These are phyloP conservation scores for Biscogniauxia sp. DNA, from an alignment of 2,329 filamentous ascomycete species.

Conservation along the genomic window DNA sequence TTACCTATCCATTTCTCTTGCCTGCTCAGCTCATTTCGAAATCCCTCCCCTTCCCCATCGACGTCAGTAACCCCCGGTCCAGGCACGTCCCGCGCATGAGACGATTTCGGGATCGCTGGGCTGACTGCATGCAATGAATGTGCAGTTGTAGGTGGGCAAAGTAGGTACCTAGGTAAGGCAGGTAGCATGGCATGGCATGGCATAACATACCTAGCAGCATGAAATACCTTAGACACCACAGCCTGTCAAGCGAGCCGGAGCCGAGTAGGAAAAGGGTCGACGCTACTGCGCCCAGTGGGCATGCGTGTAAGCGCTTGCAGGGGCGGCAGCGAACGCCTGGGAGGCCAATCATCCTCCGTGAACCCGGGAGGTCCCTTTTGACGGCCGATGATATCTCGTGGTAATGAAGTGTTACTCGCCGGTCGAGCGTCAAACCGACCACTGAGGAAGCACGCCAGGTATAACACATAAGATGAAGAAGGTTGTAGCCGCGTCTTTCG, in stretches of 20 bases:
- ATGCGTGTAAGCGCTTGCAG: conserved; percentile 13
- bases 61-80: not conserved
- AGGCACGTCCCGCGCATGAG: not conserved
- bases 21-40: not conserved
- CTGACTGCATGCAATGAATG: not conserved
- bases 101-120: not conserved
- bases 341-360: not conserved
- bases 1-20: not conserved
- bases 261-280: not conserved
- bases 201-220: not conserved
- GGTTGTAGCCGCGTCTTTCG: not conserved
- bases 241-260: not conserved
- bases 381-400: not conserved
- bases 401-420: conserved; percentile 7
- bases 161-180: too few species aligned
- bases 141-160: not conserved
- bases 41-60: too few species aligned
- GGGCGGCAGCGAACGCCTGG: conserved; percentile 7
- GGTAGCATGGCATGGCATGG: not conserved
- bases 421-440: conserved; percentile 14
- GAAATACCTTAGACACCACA: not conserved
- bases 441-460: conserved; percentile 12
- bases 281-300: conserved; percentile 8
- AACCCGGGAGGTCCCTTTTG: not conserved
- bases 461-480: not conserved